A percentile compares a stretch with the other conserved stretches of the same genome.
These are phyloP conservation scores for Phlegmacium glaucopus DNA, from an alignment of 768 basidiomycete species.

Conservation along the genomic window DNA sequence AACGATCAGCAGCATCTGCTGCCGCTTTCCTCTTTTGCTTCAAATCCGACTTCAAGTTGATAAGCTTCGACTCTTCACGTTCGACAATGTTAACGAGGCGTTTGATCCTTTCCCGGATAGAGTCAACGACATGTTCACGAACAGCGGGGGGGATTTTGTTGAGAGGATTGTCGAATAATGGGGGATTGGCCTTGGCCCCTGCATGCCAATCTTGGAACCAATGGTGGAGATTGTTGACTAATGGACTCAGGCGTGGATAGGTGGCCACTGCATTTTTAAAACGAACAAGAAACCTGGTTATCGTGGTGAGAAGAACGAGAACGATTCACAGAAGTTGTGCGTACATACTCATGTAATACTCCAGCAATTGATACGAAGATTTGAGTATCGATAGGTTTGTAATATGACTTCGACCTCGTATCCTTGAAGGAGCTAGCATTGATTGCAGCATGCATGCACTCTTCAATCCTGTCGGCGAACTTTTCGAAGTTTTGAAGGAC, in stretches of 20 bases:
- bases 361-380: slow-evolving; percentile 43
- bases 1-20: slow-evolving; percentile 22
- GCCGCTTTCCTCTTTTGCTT: slow-evolving; percentile 7
- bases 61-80: slow-evolving; percentile 42
- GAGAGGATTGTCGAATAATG: slow-evolving; percentile 46
- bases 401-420: neutral
- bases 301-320: slow-evolving; percentile 12
- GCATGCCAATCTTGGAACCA: slow-evolving; percentile 50
- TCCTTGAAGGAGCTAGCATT: slow-evolving; percentile 35
- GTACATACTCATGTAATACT: slow-evolving; percentile 49
- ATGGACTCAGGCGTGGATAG: slow-evolving; percentile 38
- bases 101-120: slow-evolving; percentile 31
- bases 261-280: slow-evolving; percentile 53
- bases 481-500: slow-evolving; percentile 43
- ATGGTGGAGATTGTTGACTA: slow-evolving; percentile 38
- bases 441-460: slow-evolving; percentile 36
- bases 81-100: slow-evolving; percentile 44
- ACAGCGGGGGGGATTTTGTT: slow-evolving; percentile 17
- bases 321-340: slow-evolving; percentile 8
- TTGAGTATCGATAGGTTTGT: slow-evolving; percentile 33
- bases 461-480: slow-evolving; percentile 37
- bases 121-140: slow-evolving; percentile 34
- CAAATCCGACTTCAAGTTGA: slow-evolving; percentile 16
- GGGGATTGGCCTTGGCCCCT: slow-evolving; percentile 33
- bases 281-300: slow-evolving; percentile 46